Evolutionary conservation across 768 basidiomycete species (phyloP).

Genomic region (Grammothele lineata): DNA sequence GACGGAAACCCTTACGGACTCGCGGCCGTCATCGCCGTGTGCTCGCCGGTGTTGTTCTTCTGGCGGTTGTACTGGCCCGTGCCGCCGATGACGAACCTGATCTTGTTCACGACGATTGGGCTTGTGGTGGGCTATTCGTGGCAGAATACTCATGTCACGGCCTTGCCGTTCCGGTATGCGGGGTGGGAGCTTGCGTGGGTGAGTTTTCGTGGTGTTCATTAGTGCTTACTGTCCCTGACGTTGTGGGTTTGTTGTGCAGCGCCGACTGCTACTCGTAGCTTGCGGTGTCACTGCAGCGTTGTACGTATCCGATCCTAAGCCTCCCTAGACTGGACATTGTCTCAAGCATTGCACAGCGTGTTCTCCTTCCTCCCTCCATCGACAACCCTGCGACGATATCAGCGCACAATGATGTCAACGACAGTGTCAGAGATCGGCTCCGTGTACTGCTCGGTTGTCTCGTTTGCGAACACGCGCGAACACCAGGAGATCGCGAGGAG

Average conservation of each 20-base stretch:
- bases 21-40: constrained; percentile 61
- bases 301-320: constrained; percentile 39
- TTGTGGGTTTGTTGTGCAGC: too few species aligned
- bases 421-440: constrained; percentile 63
- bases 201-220: constrained; percentile 14
- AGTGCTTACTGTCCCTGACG: too few species aligned
- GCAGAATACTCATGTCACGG: constrained; percentile 46
- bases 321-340: too few species aligned
- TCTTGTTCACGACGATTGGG: constrained; percentile 59
- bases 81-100: constrained; percentile 65
- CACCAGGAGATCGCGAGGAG: constrained; percentile 42
- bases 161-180: constrained; percentile 44
- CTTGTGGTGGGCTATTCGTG: constrained; percentile 76
- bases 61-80: constrained; percentile 72
- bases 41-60: constrained; percentile 70
- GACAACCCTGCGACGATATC: constrained; percentile 69
- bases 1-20: constrained; percentile 65
- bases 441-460: constrained; percentile 73
- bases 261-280: constrained; percentile 64
- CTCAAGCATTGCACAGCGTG: constrained; percentile 35
- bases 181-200: constrained; percentile 76
- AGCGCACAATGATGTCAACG: constrained; percentile 66
- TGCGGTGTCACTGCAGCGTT: constrained; percentile 75
- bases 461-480: constrained; percentile 56
- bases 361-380: constrained; percentile 72